Evolutionary conservation across 2,329 filamentous ascomycete species (phyloP).

Genomic region (Rhynchosporium graminicola): DNA sequence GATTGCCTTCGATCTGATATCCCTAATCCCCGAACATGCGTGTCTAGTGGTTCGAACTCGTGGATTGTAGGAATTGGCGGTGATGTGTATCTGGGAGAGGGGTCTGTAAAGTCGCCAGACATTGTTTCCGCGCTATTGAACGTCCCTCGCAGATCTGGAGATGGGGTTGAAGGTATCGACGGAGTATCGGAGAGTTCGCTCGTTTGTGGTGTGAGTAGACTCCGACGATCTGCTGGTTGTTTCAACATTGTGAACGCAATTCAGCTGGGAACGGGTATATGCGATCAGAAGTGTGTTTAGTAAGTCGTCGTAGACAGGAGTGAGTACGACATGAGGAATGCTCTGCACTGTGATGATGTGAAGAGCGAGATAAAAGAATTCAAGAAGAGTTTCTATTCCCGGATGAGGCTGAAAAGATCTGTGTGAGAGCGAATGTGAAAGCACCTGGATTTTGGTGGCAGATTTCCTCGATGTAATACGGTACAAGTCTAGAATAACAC

Average conservation of each 20-base stretch:
- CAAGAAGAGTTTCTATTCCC: background rate
- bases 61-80: slow-evolving; percentile 13
- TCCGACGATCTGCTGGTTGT: slow-evolving; percentile 16
- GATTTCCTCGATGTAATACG: background rate
- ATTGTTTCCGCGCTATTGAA: slow-evolving; percentile 14
- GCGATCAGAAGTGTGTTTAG: background rate
- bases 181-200: slow-evolving; percentile 19
- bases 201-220: slow-evolving; percentile 18
- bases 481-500: background rate
- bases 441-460: background rate
- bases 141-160: slow-evolving; percentile 9
- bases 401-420: slow-evolving; percentile 1
- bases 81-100: slow-evolving; percentile 20
- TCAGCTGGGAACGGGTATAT: background rate
- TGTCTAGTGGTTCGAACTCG: slow-evolving; percentile 15
- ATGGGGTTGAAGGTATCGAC: slow-evolving; percentile 11
- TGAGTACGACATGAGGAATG: slow-evolving; percentile 2
- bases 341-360: background rate
- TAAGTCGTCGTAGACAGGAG: background rate
- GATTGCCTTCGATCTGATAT: slow-evolving; percentile 19
- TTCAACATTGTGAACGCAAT: slow-evolving; percentile 17
- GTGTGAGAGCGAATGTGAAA: background rate
- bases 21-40: slow-evolving; percentile 16
- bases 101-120: slow-evolving; percentile 16
- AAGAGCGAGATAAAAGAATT: slow-evolving; percentile 3